phyloP scores from a whole-genome alignment of 805 yeast genomes.

The Metschnikowia reukaufii region DNA sequence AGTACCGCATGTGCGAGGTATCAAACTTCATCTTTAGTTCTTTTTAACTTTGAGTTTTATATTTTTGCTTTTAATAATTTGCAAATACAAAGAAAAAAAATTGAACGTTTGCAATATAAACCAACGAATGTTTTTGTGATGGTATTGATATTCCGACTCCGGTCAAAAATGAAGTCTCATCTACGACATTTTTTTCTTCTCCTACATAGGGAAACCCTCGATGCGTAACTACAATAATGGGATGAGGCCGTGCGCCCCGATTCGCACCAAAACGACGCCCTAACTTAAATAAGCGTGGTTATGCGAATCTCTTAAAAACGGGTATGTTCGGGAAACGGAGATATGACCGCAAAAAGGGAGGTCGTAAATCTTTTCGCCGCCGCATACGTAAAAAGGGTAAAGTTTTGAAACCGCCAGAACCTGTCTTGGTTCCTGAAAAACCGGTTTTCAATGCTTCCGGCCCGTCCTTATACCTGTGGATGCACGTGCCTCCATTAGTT shows the following conservation, averaged over 20 bases:
- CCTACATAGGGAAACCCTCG: background rate
- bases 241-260: constrained; percentile 4
- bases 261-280: background rate
- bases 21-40: constrained; percentile 77
- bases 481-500: constrained; percentile 9
- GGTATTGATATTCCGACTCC: background rate
- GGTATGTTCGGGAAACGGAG: constrained; percentile 17
- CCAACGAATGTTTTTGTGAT: too few species aligned
- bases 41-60: background rate
- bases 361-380: constrained; percentile 11
- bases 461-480: constrained; percentile 20
- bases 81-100: too few species aligned
- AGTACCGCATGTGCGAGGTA: constrained; percentile 88
- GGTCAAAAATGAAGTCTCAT: background rate
- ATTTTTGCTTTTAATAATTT: too few species aligned
- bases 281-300: too few species aligned
- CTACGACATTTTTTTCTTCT: background rate
- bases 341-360: constrained; percentile 11
- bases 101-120: too few species aligned
- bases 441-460: constrained; percentile 20
- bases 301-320: background rate
- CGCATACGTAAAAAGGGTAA: constrained; percentile 7
- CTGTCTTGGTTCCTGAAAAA: constrained; percentile 1
- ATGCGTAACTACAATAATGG: background rate
- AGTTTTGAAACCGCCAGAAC: constrained; percentile 11